phyloP scores from a whole-genome alignment of 139 green algal species.

The Coelastrella sp. region DNA sequence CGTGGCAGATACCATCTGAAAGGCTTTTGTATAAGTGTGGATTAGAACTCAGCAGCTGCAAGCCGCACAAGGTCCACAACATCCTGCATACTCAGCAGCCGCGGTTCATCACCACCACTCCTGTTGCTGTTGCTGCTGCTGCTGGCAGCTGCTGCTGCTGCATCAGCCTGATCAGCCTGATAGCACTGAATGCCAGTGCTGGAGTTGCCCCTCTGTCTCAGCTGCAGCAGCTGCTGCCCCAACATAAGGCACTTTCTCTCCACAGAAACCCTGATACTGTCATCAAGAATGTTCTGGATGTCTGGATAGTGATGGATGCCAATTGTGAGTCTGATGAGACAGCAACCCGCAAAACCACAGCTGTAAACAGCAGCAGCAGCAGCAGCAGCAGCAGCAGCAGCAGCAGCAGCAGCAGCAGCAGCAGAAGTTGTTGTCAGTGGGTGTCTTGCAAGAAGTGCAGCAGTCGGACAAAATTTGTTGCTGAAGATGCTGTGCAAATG shows the following conservation, averaged over 20 bases:
- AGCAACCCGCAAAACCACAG: constrained; percentile 56
- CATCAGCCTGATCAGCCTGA: too few relatives aligned
- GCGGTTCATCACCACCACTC: neutral
- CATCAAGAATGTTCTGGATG: constrained; percentile 10
- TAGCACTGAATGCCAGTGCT: neutral
- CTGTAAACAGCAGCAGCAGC: constrained; percentile 35
- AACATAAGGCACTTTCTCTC: constrained; percentile 33
- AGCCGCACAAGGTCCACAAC: neutral
- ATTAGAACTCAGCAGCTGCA: neutral
- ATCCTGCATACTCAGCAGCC: neutral
- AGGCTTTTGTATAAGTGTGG: too few relatives aligned
- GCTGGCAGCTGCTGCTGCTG: neutral
- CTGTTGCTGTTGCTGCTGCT: neutral
- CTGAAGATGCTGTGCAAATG: too few relatives aligned
- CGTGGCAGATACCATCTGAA: too few relatives aligned
- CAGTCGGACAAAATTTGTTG: too few relatives aligned
- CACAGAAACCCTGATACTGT: neutral
- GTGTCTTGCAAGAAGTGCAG: too few relatives aligned
- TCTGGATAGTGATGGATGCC: constrained; percentile 60
- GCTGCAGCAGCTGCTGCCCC: constrained; percentile 22
- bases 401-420: constrained; percentile 25
- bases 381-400: constrained; percentile 31
- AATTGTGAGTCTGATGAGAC: constrained; percentile 51
- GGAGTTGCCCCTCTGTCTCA: neutral
- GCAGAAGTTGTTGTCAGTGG: neutral